Conservation (phyloP, 495 filamentous ascomycete genomes). For the Podospora fimiseda region DNA sequence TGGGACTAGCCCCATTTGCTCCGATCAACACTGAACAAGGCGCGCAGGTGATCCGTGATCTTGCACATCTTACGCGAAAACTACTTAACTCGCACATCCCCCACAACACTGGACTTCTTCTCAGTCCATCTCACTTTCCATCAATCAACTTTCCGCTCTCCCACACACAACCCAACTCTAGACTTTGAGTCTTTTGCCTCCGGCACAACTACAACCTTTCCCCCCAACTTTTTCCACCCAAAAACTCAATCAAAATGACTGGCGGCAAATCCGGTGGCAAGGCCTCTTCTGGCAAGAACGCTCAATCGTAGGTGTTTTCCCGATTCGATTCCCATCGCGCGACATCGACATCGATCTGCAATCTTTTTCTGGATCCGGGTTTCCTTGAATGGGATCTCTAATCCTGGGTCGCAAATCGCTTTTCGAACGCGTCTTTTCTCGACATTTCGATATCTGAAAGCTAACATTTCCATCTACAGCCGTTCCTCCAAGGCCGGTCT, state of each 20-base stretch:
- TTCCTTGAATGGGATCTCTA: neutral
- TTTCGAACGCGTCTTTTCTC: conserved; percentile 23
- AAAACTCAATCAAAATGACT: conserved; percentile 79
- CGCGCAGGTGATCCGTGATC: conserved; percentile 39
- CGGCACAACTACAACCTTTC: conserved; percentile 22
- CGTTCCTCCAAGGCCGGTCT: conserved; percentile 99
- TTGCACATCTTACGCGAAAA: conserved; percentile 42
- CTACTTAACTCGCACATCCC: conserved; percentile 47
- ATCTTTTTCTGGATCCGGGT: conserved; percentile 6
- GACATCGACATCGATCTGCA: conserved; percentile 1
- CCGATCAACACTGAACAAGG: conserved; percentile 27
- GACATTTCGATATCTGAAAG: neutral
- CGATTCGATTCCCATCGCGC: conserved; percentile 11
- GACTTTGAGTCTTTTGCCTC: conserved; percentile 21
- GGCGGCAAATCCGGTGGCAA: conserved; percentile 98
- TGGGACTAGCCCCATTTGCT: conserved; percentile 36
- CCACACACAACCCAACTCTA: conserved; percentile 1
- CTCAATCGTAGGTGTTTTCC: conserved; percentile 74
- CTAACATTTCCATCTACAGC: conserved; percentile 48
- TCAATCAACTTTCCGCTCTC: conserved; percentile 8
- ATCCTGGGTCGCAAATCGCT: neutral
- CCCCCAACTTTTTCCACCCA: conserved; percentile 29
- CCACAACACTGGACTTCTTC: conserved; percentile 35
- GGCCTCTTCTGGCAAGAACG: conserved; percentile 92
- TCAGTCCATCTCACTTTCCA: conserved; percentile 29